Conservation (phyloP, 1,284 basidiomycete genomes). For the Apiotrichum gracile region DNA sequence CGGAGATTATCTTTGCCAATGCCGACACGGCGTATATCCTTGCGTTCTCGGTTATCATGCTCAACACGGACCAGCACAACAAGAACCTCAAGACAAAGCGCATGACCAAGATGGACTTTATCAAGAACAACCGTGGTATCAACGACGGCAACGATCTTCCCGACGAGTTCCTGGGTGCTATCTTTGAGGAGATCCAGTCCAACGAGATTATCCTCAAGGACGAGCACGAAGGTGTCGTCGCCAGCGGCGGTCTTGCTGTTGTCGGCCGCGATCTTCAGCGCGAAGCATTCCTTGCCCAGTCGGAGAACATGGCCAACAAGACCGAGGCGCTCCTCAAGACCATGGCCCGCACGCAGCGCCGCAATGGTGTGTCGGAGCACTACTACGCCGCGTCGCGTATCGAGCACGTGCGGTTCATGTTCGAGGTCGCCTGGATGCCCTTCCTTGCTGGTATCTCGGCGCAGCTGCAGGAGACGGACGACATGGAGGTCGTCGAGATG, state of each 20-base stretch:
- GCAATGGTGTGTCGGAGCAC: conserved; percentile 59
- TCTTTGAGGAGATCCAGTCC: conserved; percentile 81
- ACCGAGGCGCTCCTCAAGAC: conserved; percentile 91
- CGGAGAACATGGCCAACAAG: conserved; percentile 89
- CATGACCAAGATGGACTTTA: conserved; percentile 84
- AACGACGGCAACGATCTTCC: conserved; percentile 83
- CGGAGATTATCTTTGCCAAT: conserved; percentile 69
- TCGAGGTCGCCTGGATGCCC: conserved; percentile 96
- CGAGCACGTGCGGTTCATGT: conserved; percentile 93
- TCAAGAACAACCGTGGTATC: conserved; percentile 90
- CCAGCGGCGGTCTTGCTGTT: conserved; percentile 61
- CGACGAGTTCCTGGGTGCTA: conserved; percentile 67
- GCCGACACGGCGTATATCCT: conserved; percentile 85
- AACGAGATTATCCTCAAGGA: conserved; percentile 99
- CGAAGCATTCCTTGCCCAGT: conserved; percentile 88
- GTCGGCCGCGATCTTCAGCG: conserved; percentile 88
- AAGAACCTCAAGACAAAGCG: conserved; percentile 80
- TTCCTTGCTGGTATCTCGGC: conserved; percentile 88
- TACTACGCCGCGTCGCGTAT: conserved; percentile 94
- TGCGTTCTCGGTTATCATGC: conserved; percentile 86
- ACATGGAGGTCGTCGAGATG: conserved; percentile 82
- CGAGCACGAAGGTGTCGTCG: conserved; percentile 65
- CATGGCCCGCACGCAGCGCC: conserved; percentile 79
- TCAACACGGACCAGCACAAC: conserved; percentile 94
- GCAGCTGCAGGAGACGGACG: conserved; percentile 85